Evolutionary conservation across 331 rosid genomes (phyloP), one percentile per base, ranked within the genome.

Genomic region (Erythrophleum ivorense): DNA sequence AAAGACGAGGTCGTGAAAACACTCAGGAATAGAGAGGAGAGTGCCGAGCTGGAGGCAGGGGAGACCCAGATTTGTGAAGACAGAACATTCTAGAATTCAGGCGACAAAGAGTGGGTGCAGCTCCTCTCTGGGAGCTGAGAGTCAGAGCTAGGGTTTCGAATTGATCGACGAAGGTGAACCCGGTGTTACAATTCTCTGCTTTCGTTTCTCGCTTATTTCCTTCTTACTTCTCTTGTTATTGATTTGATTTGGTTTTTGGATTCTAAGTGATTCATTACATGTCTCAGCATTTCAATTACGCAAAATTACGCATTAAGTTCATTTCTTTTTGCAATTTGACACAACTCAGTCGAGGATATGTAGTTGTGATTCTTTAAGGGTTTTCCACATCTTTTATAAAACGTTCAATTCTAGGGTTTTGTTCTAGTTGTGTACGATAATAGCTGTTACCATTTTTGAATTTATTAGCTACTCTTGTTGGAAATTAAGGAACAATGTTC

Each of bases 141-240:
- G 58, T 80, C 80, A 16, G 18, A 87, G 84, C 89, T 94, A 94
- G 98, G 98, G 98, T 91, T 94, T 84, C 84, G 68, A 82, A 84
- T 88, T 83, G 59, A 69, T 81, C 71, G 72, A 19, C 55, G 18
- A 67, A 88, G 92, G 94, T 89, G 64, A 79, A 48, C 64, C 73
- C 55, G 24, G 16, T 62, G 67, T 64, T 7, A 12, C 45, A 19
- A 63, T 83, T 57, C 19, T 64, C 13, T 64, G n/a, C 18, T 76
- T 77, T 83, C 46, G 29, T 31, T 60, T 80, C 52, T 71, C 16
- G 48, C 67, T 75, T 41, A 46, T 80, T 60, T 50, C 50, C 7
- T 34, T 50, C 14, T 58, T 36, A 12, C 45, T 77, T 60, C 6
- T 48, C 33, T 48, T 49, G 34, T 53, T 77, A 31, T 64, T 74